A percentile compares a stretch with the other conserved stretches of the same genome.
Conservation (phyloP, 345 rosid species). For the Sapria himalayana region DNA sequence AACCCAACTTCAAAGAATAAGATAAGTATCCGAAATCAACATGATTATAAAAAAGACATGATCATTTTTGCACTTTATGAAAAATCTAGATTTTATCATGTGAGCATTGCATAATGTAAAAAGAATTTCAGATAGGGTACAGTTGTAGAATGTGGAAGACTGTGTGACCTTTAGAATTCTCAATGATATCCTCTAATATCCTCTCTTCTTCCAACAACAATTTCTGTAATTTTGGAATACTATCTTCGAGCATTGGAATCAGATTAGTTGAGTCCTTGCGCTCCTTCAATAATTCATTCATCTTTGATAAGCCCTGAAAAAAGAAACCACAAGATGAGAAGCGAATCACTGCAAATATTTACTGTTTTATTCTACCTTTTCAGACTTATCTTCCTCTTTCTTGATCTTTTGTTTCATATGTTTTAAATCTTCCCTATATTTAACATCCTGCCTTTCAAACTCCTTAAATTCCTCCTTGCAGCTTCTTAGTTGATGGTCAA, state of each 20-base stretch:
- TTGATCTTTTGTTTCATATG: conserved; percentile 89
- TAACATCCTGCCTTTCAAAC: conserved; percentile 90
- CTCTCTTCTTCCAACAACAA: conserved; percentile 52
- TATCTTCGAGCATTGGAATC: conserved; percentile 67
- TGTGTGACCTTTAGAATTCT: conserved; percentile 49
- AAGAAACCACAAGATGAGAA: conserved; percentile 12
- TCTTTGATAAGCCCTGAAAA: conserved; percentile 56
- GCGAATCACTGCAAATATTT: conserved; percentile 7
- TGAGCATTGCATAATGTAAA: too few species aligned
- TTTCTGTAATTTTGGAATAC: conserved; percentile 53
- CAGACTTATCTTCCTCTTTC: conserved; percentile 73
- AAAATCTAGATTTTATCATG: too few species aligned
- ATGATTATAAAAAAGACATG: too few species aligned
- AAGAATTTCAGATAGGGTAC: neutral
- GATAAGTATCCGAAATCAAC: too few species aligned
- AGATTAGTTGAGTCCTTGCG: conserved; percentile 33
- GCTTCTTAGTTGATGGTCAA: conserved; percentile 37
- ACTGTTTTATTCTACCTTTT: conserved; percentile 30
- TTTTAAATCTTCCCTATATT: conserved; percentile 73
- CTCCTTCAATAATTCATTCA: conserved; percentile 39
- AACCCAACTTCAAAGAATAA: too few species aligned
- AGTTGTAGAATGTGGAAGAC: too few species aligned
- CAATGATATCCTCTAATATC: conserved; percentile 50
- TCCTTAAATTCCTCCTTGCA: conserved; percentile 88
- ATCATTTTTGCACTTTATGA: too few species aligned